These are phyloP conservation scores for Krasilnikovozyma curviuscula DNA, from an alignment of 768 basidiomycete species.

Conservation along the genomic window DNA sequence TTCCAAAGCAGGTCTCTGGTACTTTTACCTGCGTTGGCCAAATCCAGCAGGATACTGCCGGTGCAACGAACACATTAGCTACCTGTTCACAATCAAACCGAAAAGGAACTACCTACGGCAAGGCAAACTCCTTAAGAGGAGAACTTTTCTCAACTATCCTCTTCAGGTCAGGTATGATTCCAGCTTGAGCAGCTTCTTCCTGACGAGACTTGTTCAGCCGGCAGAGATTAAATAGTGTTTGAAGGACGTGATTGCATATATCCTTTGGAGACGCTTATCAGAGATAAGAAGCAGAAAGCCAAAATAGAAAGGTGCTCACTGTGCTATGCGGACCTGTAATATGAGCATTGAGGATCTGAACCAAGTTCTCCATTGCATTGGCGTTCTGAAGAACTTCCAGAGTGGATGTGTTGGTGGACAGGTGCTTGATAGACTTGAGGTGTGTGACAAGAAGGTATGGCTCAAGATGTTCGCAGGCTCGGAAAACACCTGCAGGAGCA, in stretches of 20 bases:
- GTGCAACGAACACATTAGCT: neutral
- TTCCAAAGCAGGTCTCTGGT: constrained; percentile 82
- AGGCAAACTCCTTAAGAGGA: constrained; percentile 86
- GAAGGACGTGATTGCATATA: constrained; percentile 92
- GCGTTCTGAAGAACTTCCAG: constrained; percentile 91
- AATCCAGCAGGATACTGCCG: constrained; percentile 60
- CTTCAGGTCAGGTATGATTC: constrained; percentile 79
- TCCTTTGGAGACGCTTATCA: constrained; percentile 40
- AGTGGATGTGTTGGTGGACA: constrained; percentile 77
- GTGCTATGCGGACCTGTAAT: constrained; percentile 58
- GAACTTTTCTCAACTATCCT: constrained; percentile 72
- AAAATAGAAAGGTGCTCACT: constrained; percentile 31
- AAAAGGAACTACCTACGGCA: constrained; percentile 33
- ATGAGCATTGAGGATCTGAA: constrained; percentile 62
- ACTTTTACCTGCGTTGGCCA: constrained; percentile 84
- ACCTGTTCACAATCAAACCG: too few species aligned
- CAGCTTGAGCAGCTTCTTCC: constrained; percentile 91
- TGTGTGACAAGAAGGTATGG: constrained; percentile 72
- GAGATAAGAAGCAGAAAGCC: neutral
- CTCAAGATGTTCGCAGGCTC: constrained; percentile 69
- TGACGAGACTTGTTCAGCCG: constrained; percentile 83
- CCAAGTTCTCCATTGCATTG: constrained; percentile 80
- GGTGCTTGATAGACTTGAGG: constrained; percentile 86
- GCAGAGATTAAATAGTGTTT: constrained; percentile 91
- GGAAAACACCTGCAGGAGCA: constrained; percentile 46